Evolutionary conservation across 306 rosid species (phyloP), one percentile per base, ranked within the genome.

Genomic region (Fagus crenata): DNA sequence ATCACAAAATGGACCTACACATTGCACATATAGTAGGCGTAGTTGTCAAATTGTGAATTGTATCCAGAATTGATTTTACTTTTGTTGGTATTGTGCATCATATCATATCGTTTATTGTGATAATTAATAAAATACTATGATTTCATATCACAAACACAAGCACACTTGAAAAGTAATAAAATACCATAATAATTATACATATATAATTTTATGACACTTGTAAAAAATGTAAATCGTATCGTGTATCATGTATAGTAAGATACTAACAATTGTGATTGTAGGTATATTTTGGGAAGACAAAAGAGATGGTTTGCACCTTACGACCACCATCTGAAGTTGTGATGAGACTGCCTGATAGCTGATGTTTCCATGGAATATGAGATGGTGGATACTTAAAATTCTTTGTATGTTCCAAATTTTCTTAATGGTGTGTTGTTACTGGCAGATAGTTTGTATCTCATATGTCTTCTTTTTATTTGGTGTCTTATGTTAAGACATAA

Each of bases 271-370:
- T 22, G 0, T 22, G 28, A 22, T 51, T 80, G 43, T 84, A 95
- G 97, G 98, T 95, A 67, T 95, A 95, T 77, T 92, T 95, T 77
- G 97, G 98, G 60, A 95, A 95, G 86, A 95, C 97, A 4, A 95
- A 93, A 89, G 98, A 95, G 90, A 92, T 95, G 98, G 97, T 95
- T 51, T 95, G 97, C 89, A 95, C 97, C 41, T 81, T 95, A 81
- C 89, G 98, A 80, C 97, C 98, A 67, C 98, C 97, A 0, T 39
- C 96, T 22, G 98, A 95, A 81, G 91, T 93, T 65, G 91, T 75
- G 81, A 82, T 90, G 90, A 91, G 89, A 85, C 83, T 95, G 69
- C 98, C 97, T 2, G 93, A 90, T 49, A 83, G 78, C 81, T 89
- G 79, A 89, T 81, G 67, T 7, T 74, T 55, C 17, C 22, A 14